Percentiles rank a stretch among this genome's conserved stretches.
Evolutionary conservation across 495 filamentous ascomycete genomes (phyloP).

Genomic region (Penicillium arizonense): DNA sequence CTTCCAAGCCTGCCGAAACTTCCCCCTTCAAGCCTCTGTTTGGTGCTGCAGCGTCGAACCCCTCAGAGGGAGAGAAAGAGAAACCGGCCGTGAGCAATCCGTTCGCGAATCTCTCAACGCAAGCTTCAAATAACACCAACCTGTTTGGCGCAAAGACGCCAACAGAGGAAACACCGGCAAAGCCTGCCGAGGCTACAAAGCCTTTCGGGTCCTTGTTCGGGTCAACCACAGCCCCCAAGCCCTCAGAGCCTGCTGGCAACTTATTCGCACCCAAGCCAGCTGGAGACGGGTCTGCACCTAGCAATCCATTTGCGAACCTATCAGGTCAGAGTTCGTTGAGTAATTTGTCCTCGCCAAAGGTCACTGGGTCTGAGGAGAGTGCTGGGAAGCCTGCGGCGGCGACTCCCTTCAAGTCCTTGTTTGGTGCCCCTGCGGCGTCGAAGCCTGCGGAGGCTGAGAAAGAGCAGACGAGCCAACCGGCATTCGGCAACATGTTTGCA

Average conservation of each 20-base stretch:
- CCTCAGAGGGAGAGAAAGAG: slow-evolving; percentile 2
- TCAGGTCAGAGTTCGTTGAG: background rate
- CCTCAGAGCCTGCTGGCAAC: slow-evolving; percentile 2
- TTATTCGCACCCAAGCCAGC: slow-evolving; percentile 3
- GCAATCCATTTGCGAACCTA: slow-evolving; percentile 8
- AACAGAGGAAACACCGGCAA: background rate
- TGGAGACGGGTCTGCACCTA: background rate
- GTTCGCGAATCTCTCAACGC: background rate
- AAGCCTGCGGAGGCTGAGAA: background rate
- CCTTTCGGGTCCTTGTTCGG: slow-evolving; percentile 5
- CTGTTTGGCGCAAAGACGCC: slow-evolving; percentile 1
- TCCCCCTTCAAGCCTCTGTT: slow-evolving; percentile 12
- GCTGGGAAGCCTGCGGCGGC: slow-evolving; percentile 1
- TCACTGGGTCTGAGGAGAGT: slow-evolving; percentile 1
- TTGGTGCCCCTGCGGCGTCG: background rate
- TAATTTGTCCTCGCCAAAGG: background rate
- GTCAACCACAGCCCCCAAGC: background rate
- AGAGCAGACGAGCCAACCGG: background rate
- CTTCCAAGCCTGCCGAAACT: slow-evolving; percentile 5
- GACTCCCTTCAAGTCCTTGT: slow-evolving; percentile 2
- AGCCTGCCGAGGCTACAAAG: background rate
- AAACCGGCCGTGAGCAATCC: background rate
- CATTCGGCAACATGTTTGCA: slow-evolving; percentile 13
- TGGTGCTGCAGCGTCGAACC: slow-evolving; percentile 3
- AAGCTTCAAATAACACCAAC: background rate